A percentile compares a stretch with the other conserved stretches of the same genome.
These are phyloP conservation scores for Moesziomyces globuligerus DNA, from an alignment of 1,284 basidiomycete species.

Conservation along the genomic window DNA sequence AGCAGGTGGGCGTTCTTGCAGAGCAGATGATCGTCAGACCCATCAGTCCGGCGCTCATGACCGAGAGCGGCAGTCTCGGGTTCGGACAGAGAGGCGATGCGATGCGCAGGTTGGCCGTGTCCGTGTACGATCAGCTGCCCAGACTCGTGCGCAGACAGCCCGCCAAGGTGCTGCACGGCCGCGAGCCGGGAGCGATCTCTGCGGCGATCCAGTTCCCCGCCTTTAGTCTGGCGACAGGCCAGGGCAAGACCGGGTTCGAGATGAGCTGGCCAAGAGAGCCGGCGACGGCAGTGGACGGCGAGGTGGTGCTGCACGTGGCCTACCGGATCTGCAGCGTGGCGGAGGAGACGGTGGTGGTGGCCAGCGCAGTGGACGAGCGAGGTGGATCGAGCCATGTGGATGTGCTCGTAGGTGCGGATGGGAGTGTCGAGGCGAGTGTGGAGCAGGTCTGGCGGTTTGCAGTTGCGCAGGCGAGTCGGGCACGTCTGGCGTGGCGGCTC, in stretches of 20 bases:
- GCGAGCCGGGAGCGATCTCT: constrained; percentile 23
- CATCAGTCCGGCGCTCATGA: constrained; percentile 36
- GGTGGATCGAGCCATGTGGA: constrained; percentile 28
- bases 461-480: constrained; percentile 31
- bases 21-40: constrained; percentile 43
- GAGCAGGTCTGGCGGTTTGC: constrained; percentile 45
- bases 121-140: constrained; percentile 49
- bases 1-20: constrained; percentile 34
- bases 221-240: constrained; percentile 27
- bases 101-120: constrained; percentile 34
- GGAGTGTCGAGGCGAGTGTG: constrained; percentile 25
- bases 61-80: constrained; percentile 35
- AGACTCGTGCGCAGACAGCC: constrained; percentile 36
- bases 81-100: constrained; percentile 23
- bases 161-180: constrained; percentile 40
- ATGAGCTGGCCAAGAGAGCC: constrained; percentile 22
- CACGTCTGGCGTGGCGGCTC: constrained; percentile 42
- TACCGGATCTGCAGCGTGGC: constrained; percentile 21
- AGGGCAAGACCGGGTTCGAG: constrained; percentile 10
- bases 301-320: constrained; percentile 41
- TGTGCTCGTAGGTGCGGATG: constrained; percentile 5
- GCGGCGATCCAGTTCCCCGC: constrained; percentile 48
- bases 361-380: constrained; percentile 51
- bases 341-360: constrained; percentile 19
- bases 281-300: constrained; percentile 25